Base-by-base conservation (phyloP, 805 yeast genomes). In the Nakazawaea ernobii region DNA sequence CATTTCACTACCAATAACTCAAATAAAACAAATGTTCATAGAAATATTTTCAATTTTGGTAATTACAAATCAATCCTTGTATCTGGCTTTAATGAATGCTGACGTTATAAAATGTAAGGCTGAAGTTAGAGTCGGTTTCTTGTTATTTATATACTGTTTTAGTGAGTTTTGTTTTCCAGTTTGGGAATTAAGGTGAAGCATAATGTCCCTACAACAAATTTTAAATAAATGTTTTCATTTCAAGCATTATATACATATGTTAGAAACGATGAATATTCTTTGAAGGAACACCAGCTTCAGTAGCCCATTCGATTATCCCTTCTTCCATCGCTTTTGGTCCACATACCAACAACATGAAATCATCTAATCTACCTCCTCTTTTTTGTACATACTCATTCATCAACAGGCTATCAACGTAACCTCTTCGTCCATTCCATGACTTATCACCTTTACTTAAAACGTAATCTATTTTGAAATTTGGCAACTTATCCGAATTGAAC, bases 321-420 rank as follows among this genome's bases (percentile, higher is more conserved):
- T 47, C 46, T 36, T 52, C 55, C 62, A 74, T 67, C 20, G 68
- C 71, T 44, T 78, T 78, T 39, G 79, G 79, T 9, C 79, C 79
- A 58, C 79, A 74, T 20, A 75, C 71, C 42, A 73, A 69, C 33
- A 74, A 54, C 69, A 74, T 72, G 48, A 60, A 52, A 49, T 71
- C 73, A 32, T 46, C 46, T 9, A 32, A 40, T 36, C 49, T 51
- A 1, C 53, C 51, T 5, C 38, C 46, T 27, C 43, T 43, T 7
- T 35, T 11, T 32, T 70, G 68, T 50, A 68, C 61, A 57, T 68
- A 61, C 42, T 60, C 54, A 52, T 66, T 59, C 59, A 74, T 66
- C 55, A 63, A 65, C 10, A 68, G 73, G 55, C 65, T 63, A 52
- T 67, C 51, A 45, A 74, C 65, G 59, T 59, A 60, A 43, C 78